Evolutionary conservation across 129 eudicot genomes (phyloP).

Genomic region (Oenanthe sinensis): DNA sequence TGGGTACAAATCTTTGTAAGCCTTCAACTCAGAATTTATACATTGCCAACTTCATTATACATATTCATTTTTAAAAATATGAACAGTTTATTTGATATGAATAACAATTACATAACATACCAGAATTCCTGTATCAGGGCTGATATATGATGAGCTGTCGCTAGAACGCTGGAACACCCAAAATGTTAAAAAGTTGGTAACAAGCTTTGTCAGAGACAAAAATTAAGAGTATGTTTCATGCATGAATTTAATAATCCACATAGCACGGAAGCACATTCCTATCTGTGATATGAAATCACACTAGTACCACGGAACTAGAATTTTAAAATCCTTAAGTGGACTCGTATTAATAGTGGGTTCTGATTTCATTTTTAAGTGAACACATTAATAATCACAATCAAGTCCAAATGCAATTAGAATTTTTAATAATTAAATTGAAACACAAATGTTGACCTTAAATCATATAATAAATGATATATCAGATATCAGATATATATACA

Average conservation of each 20-base stretch:
- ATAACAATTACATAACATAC: conserved; percentile 27
- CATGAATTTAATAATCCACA: background rate
- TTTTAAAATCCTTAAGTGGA: background rate
- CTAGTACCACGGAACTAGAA: background rate
- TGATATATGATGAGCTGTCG: conserved; percentile 42
- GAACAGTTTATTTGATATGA: background rate
- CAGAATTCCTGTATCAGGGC: conserved; percentile 64
- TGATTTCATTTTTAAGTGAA: background rate
- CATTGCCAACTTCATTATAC: background rate
- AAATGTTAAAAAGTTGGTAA: background rate
- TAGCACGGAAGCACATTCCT: background rate
- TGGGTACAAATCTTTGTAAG: background rate
- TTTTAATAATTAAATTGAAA: background rate
- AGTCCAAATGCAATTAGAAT: background rate
- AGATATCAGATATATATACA: background rate
- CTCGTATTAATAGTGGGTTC: background rate
- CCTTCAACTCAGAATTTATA: background rate
- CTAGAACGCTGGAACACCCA: conserved; percentile 61
- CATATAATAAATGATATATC: background rate
- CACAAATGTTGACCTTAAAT: background rate
- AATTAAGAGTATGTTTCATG: background rate
- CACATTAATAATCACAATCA: background rate
- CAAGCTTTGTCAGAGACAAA: background rate
- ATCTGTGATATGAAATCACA: background rate
- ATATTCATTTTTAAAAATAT: conserved; percentile 1